Base-by-base conservation (phyloP, 495 filamentous ascomycete species). In the Aspergillus wentii region DNA sequence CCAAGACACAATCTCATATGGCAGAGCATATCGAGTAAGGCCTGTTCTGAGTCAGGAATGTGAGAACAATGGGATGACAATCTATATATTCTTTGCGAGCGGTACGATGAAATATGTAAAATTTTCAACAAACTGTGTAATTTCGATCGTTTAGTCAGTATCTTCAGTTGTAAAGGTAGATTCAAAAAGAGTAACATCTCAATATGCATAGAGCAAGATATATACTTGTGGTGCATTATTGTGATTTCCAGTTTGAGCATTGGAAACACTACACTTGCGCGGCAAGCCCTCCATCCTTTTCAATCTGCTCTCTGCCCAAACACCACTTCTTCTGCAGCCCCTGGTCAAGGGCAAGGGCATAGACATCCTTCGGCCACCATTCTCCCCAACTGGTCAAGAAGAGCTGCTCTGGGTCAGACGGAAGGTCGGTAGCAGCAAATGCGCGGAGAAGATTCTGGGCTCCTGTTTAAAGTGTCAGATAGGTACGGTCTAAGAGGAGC, bases 311-410 rank as follows among this genome's bases (percentile, higher is more conserved):
- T 33, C 41, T 48, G 20, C 49, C 45, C 42, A 36, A 41, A 19
- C 56, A 59, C 56, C 56, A 59, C 14, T 54, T 59, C 17, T 47
- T 38, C 30, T 59, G 56, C 16, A 59, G 25, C 4, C 29, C 30
- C 2, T 15, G 13, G 22, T 59, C 56, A 17, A 59, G 45, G 18
- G 49, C 53, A 11, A 42, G 8, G 3, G 42, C 41, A 38, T 51
- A 51, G 8, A 56, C 56, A 48, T 56, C 49, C 35, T 37, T 54
- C 4, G 56, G 41, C 56, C 56, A 59, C 56, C 56, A 59, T 27
- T 59, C 56, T 17, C 56, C 56, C 56, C 56, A 59, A 29, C 56
- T 59, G 20, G 56, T 59, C 39, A 59, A 30, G 26, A 59, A 56
- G 17, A 59, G 46, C 37, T 59, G 56, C 34, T 59, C 41, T 1